These are phyloP conservation scores for Citrullus mucosospermus DNA, from an alignment of 306 rosid genomes.

Conservation along the genomic window DNA sequence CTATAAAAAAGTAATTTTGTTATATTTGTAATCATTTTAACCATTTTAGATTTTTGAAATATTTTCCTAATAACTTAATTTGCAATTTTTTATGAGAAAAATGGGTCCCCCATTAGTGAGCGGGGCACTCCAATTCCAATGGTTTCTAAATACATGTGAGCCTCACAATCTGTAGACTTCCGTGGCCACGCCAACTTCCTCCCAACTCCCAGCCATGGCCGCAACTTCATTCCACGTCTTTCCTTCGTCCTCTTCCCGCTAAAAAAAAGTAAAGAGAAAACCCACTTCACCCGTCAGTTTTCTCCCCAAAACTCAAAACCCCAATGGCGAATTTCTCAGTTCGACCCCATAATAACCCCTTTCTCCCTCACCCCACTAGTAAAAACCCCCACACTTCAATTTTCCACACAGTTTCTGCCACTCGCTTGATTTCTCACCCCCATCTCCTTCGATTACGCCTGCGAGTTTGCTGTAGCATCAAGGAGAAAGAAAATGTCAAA, in stretches of 20 bases:
- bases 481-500: constrained; percentile 27
- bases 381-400: background rate
- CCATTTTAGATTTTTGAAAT: too few relatives aligned
- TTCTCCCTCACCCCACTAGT: constrained; percentile 11
- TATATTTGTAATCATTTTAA: too few relatives aligned
- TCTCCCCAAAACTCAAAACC: background rate
- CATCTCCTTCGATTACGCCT: constrained; percentile 13
- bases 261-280: background rate
- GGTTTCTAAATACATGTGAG: background rate
- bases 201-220: background rate
- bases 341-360: constrained; percentile 22
- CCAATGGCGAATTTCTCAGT: constrained; percentile 45
- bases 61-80: too few relatives aligned
- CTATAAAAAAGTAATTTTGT: too few relatives aligned
- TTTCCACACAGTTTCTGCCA: constrained; percentile 14
- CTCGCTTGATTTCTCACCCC: constrained; percentile 24
- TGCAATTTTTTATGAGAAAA: too few relatives aligned
- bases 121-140: background rate
- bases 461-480: constrained; percentile 26
- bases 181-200: background rate
- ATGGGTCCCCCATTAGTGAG: background rate
- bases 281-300: background rate
- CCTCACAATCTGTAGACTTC: background rate
- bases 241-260: background rate
- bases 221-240: background rate